These are phyloP conservation scores for Porodaedalea pini DNA, from an alignment of 1,284 basidiomycete species.

Conservation along the genomic window DNA sequence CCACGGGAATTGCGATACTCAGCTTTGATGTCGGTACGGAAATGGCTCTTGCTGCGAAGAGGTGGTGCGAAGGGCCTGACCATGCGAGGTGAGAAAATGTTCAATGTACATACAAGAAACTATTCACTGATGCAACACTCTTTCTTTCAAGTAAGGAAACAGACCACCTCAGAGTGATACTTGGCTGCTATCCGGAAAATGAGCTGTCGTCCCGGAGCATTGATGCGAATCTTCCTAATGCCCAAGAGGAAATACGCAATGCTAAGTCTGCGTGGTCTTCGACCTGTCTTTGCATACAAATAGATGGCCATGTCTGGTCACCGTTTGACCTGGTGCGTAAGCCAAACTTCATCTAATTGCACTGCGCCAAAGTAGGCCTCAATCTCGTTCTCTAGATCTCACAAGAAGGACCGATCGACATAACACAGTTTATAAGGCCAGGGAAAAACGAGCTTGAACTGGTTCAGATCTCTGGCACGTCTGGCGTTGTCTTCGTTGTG, in stretches of 20 bases:
- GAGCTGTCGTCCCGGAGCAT: too few relatives aligned
- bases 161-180: neutral
- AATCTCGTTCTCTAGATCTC: too few relatives aligned
- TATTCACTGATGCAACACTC: too few relatives aligned
- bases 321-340: constrained; percentile 5
- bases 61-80: neutral
- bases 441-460: constrained; percentile 4
- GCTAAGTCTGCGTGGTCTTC: constrained; percentile 3
- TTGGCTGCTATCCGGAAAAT: neutral
- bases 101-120: too few relatives aligned
- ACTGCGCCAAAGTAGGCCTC: neutral
- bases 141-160: neutral
- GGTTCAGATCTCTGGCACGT: neutral
- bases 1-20: neutral
- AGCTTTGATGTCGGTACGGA: neutral
- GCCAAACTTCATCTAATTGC: neutral
- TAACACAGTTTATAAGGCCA: neutral
- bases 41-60: neutral
- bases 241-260: too few relatives aligned
- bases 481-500: constrained; percentile 1
- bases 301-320: constrained; percentile 4
- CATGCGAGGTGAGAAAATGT: too few relatives aligned
- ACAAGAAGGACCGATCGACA: constrained; percentile 6
- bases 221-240: too few relatives aligned
- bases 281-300: neutral